Evolutionary conservation across 108 stramenopile species (phyloP).

Genomic region (Halocafeteria seosinensis): DNA sequence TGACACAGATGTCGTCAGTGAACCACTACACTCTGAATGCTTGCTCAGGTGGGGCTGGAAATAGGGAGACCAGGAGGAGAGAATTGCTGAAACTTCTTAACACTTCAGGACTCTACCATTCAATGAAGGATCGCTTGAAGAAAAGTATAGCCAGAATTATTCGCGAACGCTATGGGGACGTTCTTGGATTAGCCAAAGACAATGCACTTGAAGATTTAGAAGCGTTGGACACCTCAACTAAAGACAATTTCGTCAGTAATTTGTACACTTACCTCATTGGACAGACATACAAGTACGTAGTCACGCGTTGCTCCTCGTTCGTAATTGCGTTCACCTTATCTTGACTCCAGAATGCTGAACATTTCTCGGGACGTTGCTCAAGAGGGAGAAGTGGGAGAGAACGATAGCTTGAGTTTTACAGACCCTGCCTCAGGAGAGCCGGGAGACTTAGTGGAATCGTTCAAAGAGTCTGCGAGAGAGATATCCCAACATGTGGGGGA

Average conservation of each 20-base stretch:
- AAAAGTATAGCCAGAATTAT: not conserved
- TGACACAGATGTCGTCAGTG: no score
- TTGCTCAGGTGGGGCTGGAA: not conserved
- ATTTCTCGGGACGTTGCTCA: no score
- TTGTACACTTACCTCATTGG: not conserved
- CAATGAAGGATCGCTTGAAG: not conserved
- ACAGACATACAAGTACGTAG: not conserved
- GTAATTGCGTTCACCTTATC: not conserved
- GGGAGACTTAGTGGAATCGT: not conserved
- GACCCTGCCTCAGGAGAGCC: not conserved
- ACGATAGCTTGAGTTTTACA: no score
- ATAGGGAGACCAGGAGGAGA: not conserved
- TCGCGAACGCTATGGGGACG: not conserved
- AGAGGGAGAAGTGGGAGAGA: no score
- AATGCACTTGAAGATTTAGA: not conserved
- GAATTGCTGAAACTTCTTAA: not conserved
- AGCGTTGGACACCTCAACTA: not conserved
- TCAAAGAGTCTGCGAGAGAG: not conserved
- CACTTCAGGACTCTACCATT: not conserved
- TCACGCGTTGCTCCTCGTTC: not conserved
- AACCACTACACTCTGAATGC: no score
- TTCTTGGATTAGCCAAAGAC: no score
- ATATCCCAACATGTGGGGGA: no score
- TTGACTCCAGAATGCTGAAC: no score
- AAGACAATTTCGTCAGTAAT: not conserved